Evolutionary conservation across 139 green algal genomes (phyloP), one percentile per base, ranked within the genome.

Genomic region (Haematococcus lacustris): DNA sequence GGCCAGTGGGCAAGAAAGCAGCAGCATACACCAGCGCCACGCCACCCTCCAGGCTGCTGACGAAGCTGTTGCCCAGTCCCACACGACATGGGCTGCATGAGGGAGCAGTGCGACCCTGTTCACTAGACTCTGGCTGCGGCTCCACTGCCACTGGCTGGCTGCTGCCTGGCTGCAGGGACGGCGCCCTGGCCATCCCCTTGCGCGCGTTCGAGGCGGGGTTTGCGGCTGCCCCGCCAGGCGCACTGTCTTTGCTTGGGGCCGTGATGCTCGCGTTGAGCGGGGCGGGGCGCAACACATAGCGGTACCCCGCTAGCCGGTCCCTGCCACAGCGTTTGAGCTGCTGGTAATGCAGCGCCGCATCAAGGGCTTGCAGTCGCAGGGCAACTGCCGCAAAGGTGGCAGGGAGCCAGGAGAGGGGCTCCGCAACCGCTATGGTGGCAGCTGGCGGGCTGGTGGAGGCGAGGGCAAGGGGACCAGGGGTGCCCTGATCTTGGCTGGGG

Each of bases 331-430:
- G 39, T 23, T 5, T 25, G 33, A 51, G 37, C 63, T 51, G 38
- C 2, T 21, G 30, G 5, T 69, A 38, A 71, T 92, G 93, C 0
- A 84, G 37, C 0, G 88, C 74, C 0, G 87, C 78, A 60, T 95
- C 89, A 23, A 96, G 68, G 0, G 84, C 72, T 43, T 74, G 61
- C 70, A 96, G 70, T 3, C 91, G 83, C 71, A 93, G 74, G n/a
- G 80, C 71, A 30, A 96, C 33, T 0, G 89, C 83, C 0, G 88
- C 71, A 17, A 70, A 47, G 0, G 91, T 97, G 47, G 81, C 51
- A 2, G 91, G 91, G 59, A 96, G 84, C 91, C 91, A 96, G 9
- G 74, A 71, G 59, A 96, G 81, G 21, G 79, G 76, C 71, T 87
- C 75, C 21, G 25, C 33, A 2, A 63, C n/a, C 0, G 51, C 61